Percentiles rank a stretch among this genome's conserved stretches.
These are phyloP conservation scores for Phytophthora kernoviae DNA, from an alignment of 352 stramenopile species.

Conservation along the genomic window DNA sequence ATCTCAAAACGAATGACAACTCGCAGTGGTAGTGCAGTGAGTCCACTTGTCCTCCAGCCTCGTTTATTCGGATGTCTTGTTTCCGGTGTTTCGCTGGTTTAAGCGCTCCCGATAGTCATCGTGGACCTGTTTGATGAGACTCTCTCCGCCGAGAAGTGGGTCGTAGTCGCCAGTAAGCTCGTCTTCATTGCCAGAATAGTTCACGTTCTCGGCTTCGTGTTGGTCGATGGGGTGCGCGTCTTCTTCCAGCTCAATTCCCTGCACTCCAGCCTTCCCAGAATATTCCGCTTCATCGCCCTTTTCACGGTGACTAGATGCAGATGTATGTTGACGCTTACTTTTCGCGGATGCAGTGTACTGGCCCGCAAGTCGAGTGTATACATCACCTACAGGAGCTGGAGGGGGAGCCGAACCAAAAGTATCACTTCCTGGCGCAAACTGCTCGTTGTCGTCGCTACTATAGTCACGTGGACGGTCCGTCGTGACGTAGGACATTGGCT, in stretches of 20 bases:
- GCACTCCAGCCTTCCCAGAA: constrained; percentile 21
- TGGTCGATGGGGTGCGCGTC: constrained; percentile 30
- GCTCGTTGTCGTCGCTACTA: constrained; percentile 39
- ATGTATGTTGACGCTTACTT: constrained; percentile 70
- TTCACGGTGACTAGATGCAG: constrained; percentile 28
- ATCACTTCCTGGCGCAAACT: constrained; percentile 12
- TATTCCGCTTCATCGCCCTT: constrained; percentile 43
- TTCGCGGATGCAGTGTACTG: constrained; percentile 86
- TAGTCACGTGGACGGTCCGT: constrained; percentile 41
- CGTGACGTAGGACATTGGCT: constrained; percentile 47
- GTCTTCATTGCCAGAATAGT: constrained; percentile 55
- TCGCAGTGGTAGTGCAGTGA: constrained; percentile 4
- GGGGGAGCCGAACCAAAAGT: constrained; percentile 40
- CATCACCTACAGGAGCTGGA: constrained; percentile 64
- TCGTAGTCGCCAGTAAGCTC: constrained; percentile 57
- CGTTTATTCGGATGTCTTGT: constrained; percentile 9
- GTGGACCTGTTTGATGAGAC: constrained; percentile 74
- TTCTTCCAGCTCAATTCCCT: constrained; percentile 28
- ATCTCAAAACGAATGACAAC: neutral
- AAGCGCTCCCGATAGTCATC: constrained; percentile 78
- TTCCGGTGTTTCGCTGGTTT: constrained; percentile 46
- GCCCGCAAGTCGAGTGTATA: constrained; percentile 81
- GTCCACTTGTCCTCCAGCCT: neutral
- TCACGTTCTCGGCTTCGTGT: constrained; percentile 27
- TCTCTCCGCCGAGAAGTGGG: constrained; percentile 63